Conservation (phyloP, 495 filamentous ascomycete genomes). For the Arthonia radiata region DNA sequence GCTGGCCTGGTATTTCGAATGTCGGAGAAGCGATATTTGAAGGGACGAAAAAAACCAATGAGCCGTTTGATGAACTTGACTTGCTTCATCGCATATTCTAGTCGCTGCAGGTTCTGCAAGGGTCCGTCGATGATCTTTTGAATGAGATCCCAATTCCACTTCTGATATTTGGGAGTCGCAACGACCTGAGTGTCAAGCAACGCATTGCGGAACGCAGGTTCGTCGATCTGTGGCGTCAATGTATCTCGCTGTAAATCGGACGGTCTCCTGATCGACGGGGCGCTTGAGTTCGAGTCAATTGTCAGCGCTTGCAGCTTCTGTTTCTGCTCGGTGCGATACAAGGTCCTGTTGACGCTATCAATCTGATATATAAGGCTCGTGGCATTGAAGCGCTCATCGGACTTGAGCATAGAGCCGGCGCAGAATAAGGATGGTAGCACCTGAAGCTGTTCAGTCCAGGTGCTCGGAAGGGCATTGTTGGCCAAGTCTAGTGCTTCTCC, state of each 20-base stretch:
- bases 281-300: conserved; percentile 1
- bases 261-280: conserved; percentile 7
- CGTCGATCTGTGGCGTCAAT: conserved; percentile 53
- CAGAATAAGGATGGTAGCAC: conserved; percentile 60
- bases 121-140: conserved; percentile 81
- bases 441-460: conserved; percentile 57
- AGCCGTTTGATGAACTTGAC: conserved; percentile 90
- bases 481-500: conserved; percentile 78
- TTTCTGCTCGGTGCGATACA: conserved; percentile 47
- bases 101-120: conserved; percentile 65
- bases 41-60: conserved; percentile 82
- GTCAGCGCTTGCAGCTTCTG: conserved; percentile 21
- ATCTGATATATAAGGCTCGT: conserved; percentile 86
- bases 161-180: conserved; percentile 59
- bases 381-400: conserved; percentile 50
- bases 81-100: conserved; percentile 83
- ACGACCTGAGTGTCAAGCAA: conserved; percentile 74
- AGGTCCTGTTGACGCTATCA: conserved; percentile 81
- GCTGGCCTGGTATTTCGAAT: conserved; percentile 61
- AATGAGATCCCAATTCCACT: conserved; percentile 94
- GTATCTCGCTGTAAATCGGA: conserved; percentile 48
- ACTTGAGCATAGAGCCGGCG: conserved; percentile 42
- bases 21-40: conserved; percentile 85
- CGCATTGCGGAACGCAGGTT: conserved; percentile 60
- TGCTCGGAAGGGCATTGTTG: conserved; percentile 55